Base-by-base conservation (phyloP, 2,329 filamentous ascomycete species). In the Sporothrix pallida region DNA sequence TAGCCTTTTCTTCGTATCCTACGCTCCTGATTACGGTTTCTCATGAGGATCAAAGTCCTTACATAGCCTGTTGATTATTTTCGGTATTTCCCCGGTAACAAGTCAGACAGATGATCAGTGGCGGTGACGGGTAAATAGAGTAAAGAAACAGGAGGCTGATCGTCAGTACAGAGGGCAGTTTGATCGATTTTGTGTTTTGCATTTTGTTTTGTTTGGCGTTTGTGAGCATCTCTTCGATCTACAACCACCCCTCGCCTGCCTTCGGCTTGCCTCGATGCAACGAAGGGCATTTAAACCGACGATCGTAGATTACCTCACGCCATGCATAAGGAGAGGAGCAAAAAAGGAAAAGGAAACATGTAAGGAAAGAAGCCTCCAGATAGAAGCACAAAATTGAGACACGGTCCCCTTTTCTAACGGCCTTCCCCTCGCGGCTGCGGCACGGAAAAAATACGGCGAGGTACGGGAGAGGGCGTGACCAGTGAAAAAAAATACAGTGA, bases 351-450 rank as follows among this genome's bases (percentile, higher is more conserved):
- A 65, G 8, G 12, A 48, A 46, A 3, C 26, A 48, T 5, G 20
- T 3, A 20, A 20, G 15, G 26, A n/a, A 42, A 37, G 13, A 9
- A 56, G 31, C 31, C 31, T 37, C 7, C 31, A 26, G 13, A 9
- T 10, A 10, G 8, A 46, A 13, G 23, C 10, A n/a, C n/a, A 67
- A 42, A 48, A 12, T 12, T 26, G 13, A 42, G 15, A 13, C n/a
- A 48, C 17, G 9, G 58, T 60, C 26, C 58, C 46, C 46, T 13
- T 23, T 12, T 4, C 13, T 8, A 67, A 26, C 42, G 42, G 62
- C 62, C 62, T 26, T 67, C 62, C 60, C 42, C 62, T 67, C 42
- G 62, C 42, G n/a, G 42, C 37, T 48, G 42, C 12, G 62, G 62
- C 62, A 48, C 42, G n/a, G 31, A 15, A 3, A 46, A 17, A 63